A percentile compares a stretch with the other conserved stretches of the same genome.
Conservation (phyloP, 1,284 basidiomycete genomes). For the Ganoderma leucocontextum region DNA sequence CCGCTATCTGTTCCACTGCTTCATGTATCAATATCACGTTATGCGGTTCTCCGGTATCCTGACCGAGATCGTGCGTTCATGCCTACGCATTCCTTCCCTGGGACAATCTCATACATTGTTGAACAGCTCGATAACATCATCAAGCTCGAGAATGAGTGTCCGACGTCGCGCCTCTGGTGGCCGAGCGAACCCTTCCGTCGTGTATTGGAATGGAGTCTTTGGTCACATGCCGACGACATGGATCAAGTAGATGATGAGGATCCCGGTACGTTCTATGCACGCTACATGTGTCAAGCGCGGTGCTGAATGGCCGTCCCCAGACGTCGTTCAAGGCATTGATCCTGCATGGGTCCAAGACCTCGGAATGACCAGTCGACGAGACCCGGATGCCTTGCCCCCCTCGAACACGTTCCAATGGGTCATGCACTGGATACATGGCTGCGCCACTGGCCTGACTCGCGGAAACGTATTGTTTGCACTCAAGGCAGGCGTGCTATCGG, state of each 20-base stretch:
- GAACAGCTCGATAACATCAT: conserved; percentile 63
- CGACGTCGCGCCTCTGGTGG: conserved; percentile 68
- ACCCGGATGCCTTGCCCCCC: conserved; percentile 81
- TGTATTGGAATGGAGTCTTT: conserved; percentile 52
- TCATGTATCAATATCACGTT: conserved; percentile 69
- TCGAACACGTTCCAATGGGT: conserved; percentile 60
- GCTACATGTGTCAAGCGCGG: background rate
- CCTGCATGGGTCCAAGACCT: conserved; percentile 53
- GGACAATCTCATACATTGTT: background rate
- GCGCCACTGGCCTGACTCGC: conserved; percentile 49
- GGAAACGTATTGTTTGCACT: conserved; percentile 79
- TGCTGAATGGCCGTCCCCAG: conserved; percentile 40
- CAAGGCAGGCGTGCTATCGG: conserved; percentile 80
- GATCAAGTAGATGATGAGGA: conserved; percentile 64
- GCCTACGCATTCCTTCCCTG: background rate
- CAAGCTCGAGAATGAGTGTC: conserved; percentile 62
- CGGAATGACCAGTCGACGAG: conserved; percentile 62
- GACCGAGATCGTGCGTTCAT: conserved; percentile 39
- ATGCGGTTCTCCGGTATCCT: conserved; percentile 40
- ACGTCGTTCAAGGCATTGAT: conserved; percentile 68
- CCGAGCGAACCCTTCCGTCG: conserved; percentile 58
- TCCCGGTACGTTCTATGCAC: conserved; percentile 46
- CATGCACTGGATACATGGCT: conserved; percentile 56
- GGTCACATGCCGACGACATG: conserved; percentile 55
- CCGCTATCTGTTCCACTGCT: conserved; percentile 72